A percentile compares a stretch with the other conserved stretches of the same genome.
Evolutionary conservation across 139 green algal species (phyloP).

Genomic region (Helicosporidium sp.): DNA sequence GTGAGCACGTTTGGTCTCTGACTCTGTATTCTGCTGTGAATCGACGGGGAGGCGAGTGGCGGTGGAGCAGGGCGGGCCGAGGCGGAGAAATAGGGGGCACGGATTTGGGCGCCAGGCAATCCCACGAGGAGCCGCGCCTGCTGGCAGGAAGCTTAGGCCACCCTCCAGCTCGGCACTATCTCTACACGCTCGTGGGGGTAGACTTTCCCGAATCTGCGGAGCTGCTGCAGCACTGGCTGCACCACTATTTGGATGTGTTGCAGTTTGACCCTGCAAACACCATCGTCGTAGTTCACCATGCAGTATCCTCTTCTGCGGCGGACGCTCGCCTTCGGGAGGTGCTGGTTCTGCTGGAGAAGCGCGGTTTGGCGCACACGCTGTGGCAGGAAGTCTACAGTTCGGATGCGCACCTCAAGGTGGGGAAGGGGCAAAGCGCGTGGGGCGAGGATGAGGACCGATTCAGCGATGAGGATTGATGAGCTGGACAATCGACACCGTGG

Average conservation of each 20-base stretch:
- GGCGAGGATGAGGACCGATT: too few relatives aligned
- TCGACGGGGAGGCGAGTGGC: too few relatives aligned
- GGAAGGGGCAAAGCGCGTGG: not conserved
- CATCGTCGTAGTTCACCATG: conserved; percentile 1
- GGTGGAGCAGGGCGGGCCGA: too few relatives aligned
- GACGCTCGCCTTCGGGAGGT: not conserved
- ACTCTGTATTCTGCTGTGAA: too few relatives aligned
- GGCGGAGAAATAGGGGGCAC: too few relatives aligned
- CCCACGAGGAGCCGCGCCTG: too few relatives aligned
- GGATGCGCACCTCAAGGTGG: conserved; percentile 4
- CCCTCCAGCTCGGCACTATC: too few relatives aligned
- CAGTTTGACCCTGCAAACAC: not conserved
- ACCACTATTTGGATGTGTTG: not conserved
- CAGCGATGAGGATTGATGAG: too few relatives aligned
- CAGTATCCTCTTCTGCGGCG: not conserved
- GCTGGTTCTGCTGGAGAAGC: not conserved
- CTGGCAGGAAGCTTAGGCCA: too few relatives aligned
- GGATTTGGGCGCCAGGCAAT: too few relatives aligned
- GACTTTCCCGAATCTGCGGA: conserved; percentile 1
- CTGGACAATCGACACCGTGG: too few relatives aligned
- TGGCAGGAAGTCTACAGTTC: conserved; percentile 3
- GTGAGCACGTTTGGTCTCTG: too few relatives aligned
- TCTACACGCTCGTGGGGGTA: conserved; percentile 1
- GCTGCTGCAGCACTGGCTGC: conserved; percentile 7
- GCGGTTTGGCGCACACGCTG: not conserved